Evolutionary conservation across 2,329 filamentous ascomycete species (phyloP).

Genomic region (Fusarium nisikadoi): DNA sequence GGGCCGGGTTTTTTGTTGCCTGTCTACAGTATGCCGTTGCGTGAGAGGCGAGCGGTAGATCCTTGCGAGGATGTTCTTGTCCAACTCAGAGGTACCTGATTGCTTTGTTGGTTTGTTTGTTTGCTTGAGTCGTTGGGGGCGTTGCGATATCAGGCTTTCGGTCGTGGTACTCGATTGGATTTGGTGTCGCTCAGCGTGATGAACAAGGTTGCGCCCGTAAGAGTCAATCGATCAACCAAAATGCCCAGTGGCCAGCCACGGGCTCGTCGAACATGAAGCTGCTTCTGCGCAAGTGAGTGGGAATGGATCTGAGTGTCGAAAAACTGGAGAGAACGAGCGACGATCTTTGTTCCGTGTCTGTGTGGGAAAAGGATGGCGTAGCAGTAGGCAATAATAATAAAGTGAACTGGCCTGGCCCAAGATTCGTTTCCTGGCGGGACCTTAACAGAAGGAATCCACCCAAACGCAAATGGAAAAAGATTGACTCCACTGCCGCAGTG

Average conservation of each 20-base stretch:
- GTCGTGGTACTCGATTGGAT: slow-evolving; percentile 16
- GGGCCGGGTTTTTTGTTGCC: slow-evolving; percentile 13
- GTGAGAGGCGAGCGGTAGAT: slow-evolving; percentile 12
- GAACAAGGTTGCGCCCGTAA: slow-evolving; percentile 14
- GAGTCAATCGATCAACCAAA: slow-evolving; percentile 5
- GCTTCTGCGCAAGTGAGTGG: slow-evolving; percentile 4
- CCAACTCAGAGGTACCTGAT: not conserved
- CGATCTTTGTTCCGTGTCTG: slow-evolving; percentile 35
- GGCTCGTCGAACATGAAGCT: slow-evolving; percentile 33
- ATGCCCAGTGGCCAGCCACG: slow-evolving; percentile 41
- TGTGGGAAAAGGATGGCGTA: slow-evolving; percentile 17
- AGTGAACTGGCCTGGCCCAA: slow-evolving; percentile 30
- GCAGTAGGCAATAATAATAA: slow-evolving; percentile 10
- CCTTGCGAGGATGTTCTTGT: slow-evolving; percentile 25
- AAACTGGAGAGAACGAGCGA: slow-evolving; percentile 37
- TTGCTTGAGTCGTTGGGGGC: slow-evolving; percentile 7
- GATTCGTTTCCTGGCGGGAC: slow-evolving; percentile 40
- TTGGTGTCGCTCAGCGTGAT: slow-evolving; percentile 4
- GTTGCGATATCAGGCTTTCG: slow-evolving; percentile 17
- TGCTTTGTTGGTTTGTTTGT: slow-evolving; percentile 11
- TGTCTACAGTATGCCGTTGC: slow-evolving; percentile 9
- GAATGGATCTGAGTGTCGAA: slow-evolving; percentile 11
- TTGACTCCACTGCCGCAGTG: slow-evolving; percentile 26
- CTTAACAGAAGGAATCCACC: slow-evolving; percentile 21
- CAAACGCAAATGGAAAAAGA: slow-evolving; percentile 9